Base-by-base conservation (phyloP, 2,329 filamentous ascomycete species). In the Ophidiomyces ophidiicola region DNA sequence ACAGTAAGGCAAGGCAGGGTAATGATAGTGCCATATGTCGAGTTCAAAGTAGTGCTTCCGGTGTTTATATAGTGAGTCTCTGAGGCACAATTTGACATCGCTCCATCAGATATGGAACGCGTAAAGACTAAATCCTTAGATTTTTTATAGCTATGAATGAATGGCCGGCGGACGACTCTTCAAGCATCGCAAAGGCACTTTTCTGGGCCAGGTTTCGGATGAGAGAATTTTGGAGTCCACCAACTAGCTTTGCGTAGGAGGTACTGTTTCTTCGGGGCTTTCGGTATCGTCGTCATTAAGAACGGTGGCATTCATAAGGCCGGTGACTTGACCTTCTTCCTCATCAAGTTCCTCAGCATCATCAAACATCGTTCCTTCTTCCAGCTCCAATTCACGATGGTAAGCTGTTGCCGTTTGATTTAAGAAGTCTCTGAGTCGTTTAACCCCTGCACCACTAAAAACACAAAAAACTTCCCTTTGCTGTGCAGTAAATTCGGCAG, bases 381-480 rank as follows among this genome's bases (percentile, higher is more conserved):
- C 55, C 44, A 53, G 50, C 25, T 57, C 56, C 20, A 33, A 30
- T 14, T 39, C 37, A 25, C 49, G 55, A 20, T 45, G 56, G 26
- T 48, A 50, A 30, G 50, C 42, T 19, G 49, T 44, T 26, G 61
- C 56, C 7, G 62, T 60, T 48, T 46, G 50, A 35, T 86, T 92
- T 26, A 98, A 70, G 54, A 86, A 82, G 19, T 79, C 72, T 29
- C 88, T 80, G 18, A 98, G 74, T 28, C 75, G 74, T 29, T 68
- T 67, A 1, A 98, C 88, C 40, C 87, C 87, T 18, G 75, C 72
- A 4, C 90, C 88, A 1, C 87, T 94, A 60, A 98, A 98, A 39
- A 98, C 90, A 55, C 90, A 98, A 57, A 98, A 98, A 5, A 96
- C 85, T 37, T 88, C 80, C 46, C 90, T 78, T 59, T 98, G 90